Evolutionary conservation across 345 rosid species (phyloP), one percentile per base, ranked within the genome.

Genomic region (Rhizophora mangle): DNA sequence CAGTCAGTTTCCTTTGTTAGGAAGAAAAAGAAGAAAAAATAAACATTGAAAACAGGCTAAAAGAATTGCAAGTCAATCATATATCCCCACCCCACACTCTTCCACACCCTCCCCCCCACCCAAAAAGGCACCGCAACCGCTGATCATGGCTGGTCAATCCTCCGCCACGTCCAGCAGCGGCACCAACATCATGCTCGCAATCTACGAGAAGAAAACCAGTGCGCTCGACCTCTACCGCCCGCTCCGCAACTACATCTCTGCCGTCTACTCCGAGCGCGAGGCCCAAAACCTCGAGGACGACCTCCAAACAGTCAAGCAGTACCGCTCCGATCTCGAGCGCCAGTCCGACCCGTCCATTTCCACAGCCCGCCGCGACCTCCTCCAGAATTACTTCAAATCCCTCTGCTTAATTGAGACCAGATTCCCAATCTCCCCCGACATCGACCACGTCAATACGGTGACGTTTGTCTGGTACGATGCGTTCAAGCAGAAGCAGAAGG

Each of bases 281-380:
- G 99, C 99, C 39, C 84, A 88, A 74, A 88, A 87, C 81, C 85
- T 95, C 26, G 99, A 92, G 32, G 99, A 95, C 82, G 99, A 95
- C 72, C 96, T 95, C 51, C 84, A 87, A 31, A 81, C 87, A 63
- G 75, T 95, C 21, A 92, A 82, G 46, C 80, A 84, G 36, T 82
- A 87, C 78, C 98, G 99, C 71, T 87, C 94, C 71, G 92, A 88
- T 75, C 63, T 90, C 16, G 99, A 92, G 78, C 89, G 96, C 65
- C 81, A 76, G 9, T 54, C 92, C 63, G 93, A 94, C 46, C 92
- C 96, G 0, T 85, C 94, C 63, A 15, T 5, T 43, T 96, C 88
- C 6, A 1, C 89, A 5, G 69, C 89, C n/a, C 91, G 97, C 58
- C 87, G 98, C 47, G 99, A 95, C 77, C 83, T 92, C 54, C 85